Percentiles rank a stretch among this genome's conserved stretches.
Conservation (phyloP, 192 early-diverging fungal species). For the Coemansia sp. region DNA sequence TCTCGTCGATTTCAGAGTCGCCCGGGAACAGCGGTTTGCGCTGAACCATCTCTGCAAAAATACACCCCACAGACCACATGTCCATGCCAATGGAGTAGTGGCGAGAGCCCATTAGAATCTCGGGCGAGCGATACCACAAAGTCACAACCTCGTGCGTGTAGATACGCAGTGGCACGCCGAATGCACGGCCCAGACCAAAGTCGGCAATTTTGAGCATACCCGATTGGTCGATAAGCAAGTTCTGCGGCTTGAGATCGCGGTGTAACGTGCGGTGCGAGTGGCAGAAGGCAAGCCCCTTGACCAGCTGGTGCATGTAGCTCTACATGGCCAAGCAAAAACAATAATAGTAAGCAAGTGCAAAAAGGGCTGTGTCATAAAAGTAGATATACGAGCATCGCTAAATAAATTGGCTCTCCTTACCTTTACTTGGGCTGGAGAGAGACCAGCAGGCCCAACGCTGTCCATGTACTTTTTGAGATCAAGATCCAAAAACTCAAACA, state of each 20-base stretch:
- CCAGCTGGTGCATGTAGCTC: slow-evolving; percentile 92
- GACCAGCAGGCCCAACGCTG: slow-evolving; percentile 49
- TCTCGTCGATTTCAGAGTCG: slow-evolving; percentile 88
- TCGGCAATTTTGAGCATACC: slow-evolving; percentile 93
- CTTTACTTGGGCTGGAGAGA: slow-evolving; percentile 66
- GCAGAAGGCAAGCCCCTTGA: slow-evolving; percentile 87
- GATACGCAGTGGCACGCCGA: slow-evolving; percentile 86
- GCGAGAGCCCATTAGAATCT: slow-evolving; percentile 89
- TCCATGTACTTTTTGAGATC: slow-evolving; percentile 91
- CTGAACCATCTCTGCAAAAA: slow-evolving; percentile 93
- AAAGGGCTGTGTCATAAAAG: not conserved
- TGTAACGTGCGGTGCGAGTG: slow-evolving; percentile 94
- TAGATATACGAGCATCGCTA: not conserved
- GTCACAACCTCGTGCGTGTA: slow-evolving; percentile 98
- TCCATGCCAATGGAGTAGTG: slow-evolving; percentile 94
- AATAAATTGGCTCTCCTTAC: slow-evolving; percentile 15
- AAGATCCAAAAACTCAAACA: slow-evolving; percentile 96
- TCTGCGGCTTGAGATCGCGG: slow-evolving; percentile 98
- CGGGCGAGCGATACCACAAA: slow-evolving; percentile 94
- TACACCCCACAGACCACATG: slow-evolving; percentile 98
- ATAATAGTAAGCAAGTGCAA: not conserved
- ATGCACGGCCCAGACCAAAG: slow-evolving; percentile 93
- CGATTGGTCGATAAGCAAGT: slow-evolving; percentile 88
- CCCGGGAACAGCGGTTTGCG: slow-evolving; percentile 87
- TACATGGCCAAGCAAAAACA: slow-evolving; percentile 12